phyloP scores from a whole-genome alignment of 2,329 filamentous ascomycete species.

The Cryoendolithus antarcticus region DNA sequence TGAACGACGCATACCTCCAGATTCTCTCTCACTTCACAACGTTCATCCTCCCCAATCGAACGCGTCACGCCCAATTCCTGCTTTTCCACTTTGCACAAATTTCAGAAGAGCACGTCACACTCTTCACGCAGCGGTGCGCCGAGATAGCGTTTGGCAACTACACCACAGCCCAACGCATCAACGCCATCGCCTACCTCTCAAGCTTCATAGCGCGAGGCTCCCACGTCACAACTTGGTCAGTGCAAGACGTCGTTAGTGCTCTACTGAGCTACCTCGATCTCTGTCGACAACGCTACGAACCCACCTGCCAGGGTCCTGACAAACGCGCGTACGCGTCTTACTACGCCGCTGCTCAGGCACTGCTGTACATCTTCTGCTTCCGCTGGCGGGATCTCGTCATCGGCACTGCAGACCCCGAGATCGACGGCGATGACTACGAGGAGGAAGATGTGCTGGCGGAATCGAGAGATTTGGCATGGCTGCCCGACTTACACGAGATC shows the following conservation, averaged over 20 bases:
- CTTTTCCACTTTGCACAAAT: conserved; percentile 90
- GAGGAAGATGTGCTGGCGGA: conserved; percentile 46
- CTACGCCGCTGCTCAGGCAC: conserved; percentile 77
- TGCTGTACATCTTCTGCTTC: conserved; percentile 95
- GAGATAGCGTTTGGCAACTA: conserved; percentile 65
- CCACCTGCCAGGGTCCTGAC: conserved; percentile 69
- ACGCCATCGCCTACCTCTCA: conserved; percentile 81
- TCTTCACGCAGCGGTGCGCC: conserved; percentile 71
- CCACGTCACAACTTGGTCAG: conserved; percentile 60
- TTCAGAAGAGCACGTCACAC: conserved; percentile 64
- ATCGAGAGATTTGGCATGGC: conserved; percentile 67
- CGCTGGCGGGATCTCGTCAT: conserved; percentile 82
- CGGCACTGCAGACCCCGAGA: conserved; percentile 31
- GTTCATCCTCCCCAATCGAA: conserved; percentile 81
- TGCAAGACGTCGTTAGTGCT: conserved; percentile 71
- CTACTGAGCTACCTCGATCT: conserved; percentile 66
- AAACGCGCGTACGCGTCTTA: conserved; percentile 72
- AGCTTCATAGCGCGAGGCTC: conserved; percentile 89
- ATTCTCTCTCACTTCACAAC: conserved; percentile 76
- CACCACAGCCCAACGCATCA: conserved; percentile 65
- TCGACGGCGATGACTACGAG: conserved; percentile 32
- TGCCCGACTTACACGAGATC: conserved; percentile 58
- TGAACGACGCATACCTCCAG: conserved; percentile 62
- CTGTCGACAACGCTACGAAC: conserved; percentile 61
- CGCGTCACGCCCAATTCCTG: conserved; percentile 87